Evolutionary conservation across 306 rosid species (phyloP).

Genomic region (Argentina anserina): DNA sequence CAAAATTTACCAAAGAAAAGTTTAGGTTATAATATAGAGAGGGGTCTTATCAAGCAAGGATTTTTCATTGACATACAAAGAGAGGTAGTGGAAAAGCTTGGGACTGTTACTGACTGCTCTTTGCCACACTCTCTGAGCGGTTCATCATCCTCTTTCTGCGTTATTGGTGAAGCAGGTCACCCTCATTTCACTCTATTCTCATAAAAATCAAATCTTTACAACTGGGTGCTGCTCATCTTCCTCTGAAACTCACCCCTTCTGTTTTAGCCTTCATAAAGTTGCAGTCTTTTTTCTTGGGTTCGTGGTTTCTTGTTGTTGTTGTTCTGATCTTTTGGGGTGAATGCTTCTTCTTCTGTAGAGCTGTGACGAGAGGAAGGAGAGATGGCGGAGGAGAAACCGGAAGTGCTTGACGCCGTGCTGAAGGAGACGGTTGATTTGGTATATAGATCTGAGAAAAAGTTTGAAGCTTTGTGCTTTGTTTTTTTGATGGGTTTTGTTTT

Average conservation of each 20-base stretch:
- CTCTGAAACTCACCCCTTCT: background rate
- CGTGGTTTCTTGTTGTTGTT: background rate
- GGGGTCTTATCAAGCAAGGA: background rate
- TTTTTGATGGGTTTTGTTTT: conserved; percentile 1
- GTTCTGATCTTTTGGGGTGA: conserved; percentile 38
- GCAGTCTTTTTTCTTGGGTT: background rate
- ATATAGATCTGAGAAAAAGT: conserved; percentile 55
- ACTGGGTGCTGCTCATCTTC: conserved; percentile 30
- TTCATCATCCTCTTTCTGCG: conserved; percentile 19
- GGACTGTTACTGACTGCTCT: conserved; percentile 29
- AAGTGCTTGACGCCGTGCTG: conserved; percentile 82
- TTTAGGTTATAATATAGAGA: no score
- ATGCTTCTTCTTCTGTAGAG: conserved; percentile 37
- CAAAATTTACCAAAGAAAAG: no score
- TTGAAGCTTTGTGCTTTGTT: conserved; percentile 13
- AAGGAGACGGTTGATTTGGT: conserved; percentile 99
- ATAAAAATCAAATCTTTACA: conserved; percentile 32
- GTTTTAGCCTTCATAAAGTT: conserved; percentile 21
- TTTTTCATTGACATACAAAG: background rate
- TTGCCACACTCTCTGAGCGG: conserved; percentile 22
- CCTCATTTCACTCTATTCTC: conserved; percentile 24
- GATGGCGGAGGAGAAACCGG: conserved; percentile 80
- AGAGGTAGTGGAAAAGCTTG: conserved; percentile 2
- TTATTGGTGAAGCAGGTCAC: conserved; percentile 24
- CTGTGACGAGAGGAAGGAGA: conserved; percentile 1